These are phyloP conservation scores for Gossypium gossypioides DNA, from an alignment of 441 rosid genomes.

Conservation along the genomic window DNA sequence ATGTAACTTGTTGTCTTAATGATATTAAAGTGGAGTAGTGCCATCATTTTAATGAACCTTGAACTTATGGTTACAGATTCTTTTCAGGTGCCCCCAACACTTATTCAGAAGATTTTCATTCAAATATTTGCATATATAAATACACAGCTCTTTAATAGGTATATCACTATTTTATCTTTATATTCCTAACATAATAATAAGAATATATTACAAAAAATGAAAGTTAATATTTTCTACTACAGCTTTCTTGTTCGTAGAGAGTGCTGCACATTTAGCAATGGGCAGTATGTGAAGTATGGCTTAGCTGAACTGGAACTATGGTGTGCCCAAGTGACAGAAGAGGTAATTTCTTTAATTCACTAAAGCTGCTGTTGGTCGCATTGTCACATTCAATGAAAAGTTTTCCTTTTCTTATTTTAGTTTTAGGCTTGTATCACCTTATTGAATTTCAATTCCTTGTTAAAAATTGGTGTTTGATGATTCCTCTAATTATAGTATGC, in stretches of 20 bases:
- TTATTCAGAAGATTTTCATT: constrained; percentile 44
- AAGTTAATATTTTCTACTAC: constrained; percentile 17
- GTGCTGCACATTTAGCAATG: constrained; percentile 61
- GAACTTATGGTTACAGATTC: constrained; percentile 15
- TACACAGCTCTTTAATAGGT: constrained; percentile 63
- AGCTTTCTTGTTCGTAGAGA: constrained; percentile 60
- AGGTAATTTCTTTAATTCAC: constrained; percentile 27
- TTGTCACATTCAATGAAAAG: not conserved
- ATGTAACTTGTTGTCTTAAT: constrained; percentile 21
- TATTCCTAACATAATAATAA: constrained; percentile 11
- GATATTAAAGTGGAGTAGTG: constrained; percentile 1
- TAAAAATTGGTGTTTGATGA: not conserved
- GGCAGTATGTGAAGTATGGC: constrained; percentile 56
- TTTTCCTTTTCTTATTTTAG: not conserved
- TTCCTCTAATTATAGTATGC: constrained; percentile 35
- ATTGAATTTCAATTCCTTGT: not conserved
- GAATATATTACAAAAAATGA: constrained; percentile 1
- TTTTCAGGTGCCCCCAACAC: constrained; percentile 54
- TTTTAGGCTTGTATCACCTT: not conserved
- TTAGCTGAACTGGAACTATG: constrained; percentile 49
- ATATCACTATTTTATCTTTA: constrained; percentile 11
- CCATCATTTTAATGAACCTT: constrained; percentile 3
- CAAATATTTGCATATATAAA: constrained; percentile 54
- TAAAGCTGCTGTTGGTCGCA: not conserved
- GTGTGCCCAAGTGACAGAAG: constrained; percentile 49